Base-by-base conservation (phyloP, 169 alveolate genomes). In the Plasmodium adleri region DNA sequence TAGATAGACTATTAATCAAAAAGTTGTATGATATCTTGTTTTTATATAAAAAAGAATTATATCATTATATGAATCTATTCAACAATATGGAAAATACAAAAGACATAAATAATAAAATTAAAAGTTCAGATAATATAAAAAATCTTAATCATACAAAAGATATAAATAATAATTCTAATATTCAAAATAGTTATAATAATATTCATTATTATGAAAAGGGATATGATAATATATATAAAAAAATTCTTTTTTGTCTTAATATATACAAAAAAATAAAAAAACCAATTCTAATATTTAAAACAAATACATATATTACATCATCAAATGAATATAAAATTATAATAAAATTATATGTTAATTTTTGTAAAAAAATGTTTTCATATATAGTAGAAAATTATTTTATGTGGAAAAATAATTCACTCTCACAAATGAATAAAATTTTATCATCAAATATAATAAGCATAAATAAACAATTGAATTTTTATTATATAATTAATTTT, bases 271-370 rank as follows among this genome's bases (percentile, higher is more conserved):
- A 83, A 72, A 54, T 83, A 39, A 83, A 83, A 63, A 67, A 39
- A 39, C 91, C 91, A 56, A 83, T 83, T 39, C 43, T 83, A 68
- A 83, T 83, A 68, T 83, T 83, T 62, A 83, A 83, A 70, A 63
- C 54, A 22, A 83, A 83, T 83, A 83, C 17, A 17, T 83, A 83
- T 26, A 83, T 83, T n/a, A 83, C 91, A 22, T 49, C 80, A 39
- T 83, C 91, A 45, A 83, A 83, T 58, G 91, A 83, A 26, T 83
- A 83, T n/a, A 83, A 83, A 68, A 83, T 68, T 56, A 83, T 83
- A n/a, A 64, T 83, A 24, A 83, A 83, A 15, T 60, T 83, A 50
- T 83, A 83, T 62, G 56, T 83, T 28, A 83, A 68, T 64, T 83
- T 83, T 68, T 83, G 91, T 63, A 83, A 83, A 83, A 83, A 68